phyloP scores from a whole-genome alignment of 768 basidiomycete genomes.

The Amanita pallidorosea region DNA sequence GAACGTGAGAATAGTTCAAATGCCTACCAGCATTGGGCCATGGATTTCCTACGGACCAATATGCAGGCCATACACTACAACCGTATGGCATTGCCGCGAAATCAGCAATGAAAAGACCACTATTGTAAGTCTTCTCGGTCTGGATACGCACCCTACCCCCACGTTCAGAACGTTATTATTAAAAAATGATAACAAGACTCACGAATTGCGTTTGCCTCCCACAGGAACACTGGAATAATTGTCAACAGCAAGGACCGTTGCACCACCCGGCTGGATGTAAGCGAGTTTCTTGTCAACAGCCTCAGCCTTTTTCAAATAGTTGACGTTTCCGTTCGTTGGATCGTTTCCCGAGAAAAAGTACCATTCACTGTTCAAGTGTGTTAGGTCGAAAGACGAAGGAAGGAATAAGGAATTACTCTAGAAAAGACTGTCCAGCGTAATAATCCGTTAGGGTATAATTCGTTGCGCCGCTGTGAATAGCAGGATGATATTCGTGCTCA shows the following conservation, averaged over 20 bases:
- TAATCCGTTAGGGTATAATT: conserved; percentile 21
- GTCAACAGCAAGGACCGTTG: conserved; percentile 56
- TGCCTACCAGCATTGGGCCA: conserved; percentile 38
- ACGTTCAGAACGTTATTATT: background rate
- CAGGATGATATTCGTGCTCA: no score
- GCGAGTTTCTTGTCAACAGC: conserved; percentile 47
- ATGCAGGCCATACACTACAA: conserved; percentile 54
- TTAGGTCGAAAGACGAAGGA: background rate
- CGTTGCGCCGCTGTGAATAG: conserved; percentile 12
- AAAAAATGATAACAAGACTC: conserved; percentile 10
- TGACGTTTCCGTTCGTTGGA: conserved; percentile 63
- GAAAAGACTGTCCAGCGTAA: conserved; percentile 43
- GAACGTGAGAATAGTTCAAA: conserved; percentile 1
- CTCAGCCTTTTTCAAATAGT: conserved; percentile 37
- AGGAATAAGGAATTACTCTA: conserved; percentile 32
- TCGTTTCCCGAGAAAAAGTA: conserved; percentile 53
- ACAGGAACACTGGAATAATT: conserved; percentile 32
- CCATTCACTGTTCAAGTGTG: conserved; percentile 37
- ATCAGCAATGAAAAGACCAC: conserved; percentile 71
- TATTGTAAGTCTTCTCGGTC: conserved; percentile 46
- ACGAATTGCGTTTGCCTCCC: conserved; percentile 49
- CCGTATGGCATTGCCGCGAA: conserved; percentile 63
- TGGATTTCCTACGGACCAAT: conserved; percentile 37
- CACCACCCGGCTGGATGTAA: conserved; percentile 46
- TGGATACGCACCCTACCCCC: conserved; percentile 55